Conservation (phyloP, 2,329 filamentous ascomycete genomes). For the Arthrobotrys entomopaga region DNA sequence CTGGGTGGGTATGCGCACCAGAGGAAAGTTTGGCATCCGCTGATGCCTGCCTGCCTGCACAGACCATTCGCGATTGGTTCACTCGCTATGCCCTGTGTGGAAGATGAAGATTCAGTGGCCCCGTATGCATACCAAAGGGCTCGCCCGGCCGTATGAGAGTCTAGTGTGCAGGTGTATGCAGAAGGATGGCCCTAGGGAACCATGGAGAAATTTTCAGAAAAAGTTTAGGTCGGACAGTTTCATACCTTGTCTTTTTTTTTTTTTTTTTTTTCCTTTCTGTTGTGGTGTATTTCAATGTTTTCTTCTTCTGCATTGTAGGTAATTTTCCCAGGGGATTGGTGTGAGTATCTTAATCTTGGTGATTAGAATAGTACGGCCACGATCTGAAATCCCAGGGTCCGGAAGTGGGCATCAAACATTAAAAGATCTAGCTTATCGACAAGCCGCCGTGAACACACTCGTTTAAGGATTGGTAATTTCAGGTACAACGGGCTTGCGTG, state of each 20-base stretch:
- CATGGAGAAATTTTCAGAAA: conserved; percentile 48
- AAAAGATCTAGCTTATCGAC: conserved; percentile 34
- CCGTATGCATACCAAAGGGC: conserved; percentile 43
- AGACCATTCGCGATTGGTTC: conserved; percentile 54
- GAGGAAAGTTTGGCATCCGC: conserved; percentile 55
- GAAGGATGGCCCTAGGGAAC: too few species aligned
- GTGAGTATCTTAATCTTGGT: conserved; percentile 45
- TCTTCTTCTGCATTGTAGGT: conserved; percentile 45
- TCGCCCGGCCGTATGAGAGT: conserved; percentile 28
- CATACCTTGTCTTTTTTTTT: conserved; percentile 50
- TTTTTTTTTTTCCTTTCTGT: too few species aligned
- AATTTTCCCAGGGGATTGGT: conserved; percentile 45
- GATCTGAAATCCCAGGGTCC: conserved; percentile 49
- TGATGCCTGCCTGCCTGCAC: conserved; percentile 55
- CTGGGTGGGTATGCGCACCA: conserved; percentile 46
- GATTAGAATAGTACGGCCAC: conserved; percentile 46
- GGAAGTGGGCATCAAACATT: conserved; percentile 36
- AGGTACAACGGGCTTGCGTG: conserved; percentile 52
- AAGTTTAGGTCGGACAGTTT: conserved; percentile 53
- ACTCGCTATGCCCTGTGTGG: conserved; percentile 13
- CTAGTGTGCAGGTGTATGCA: conserved; percentile 38
- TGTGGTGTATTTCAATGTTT: conserved; percentile 29
- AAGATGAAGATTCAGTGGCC: conserved; percentile 27
- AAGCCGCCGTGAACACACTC: conserved; percentile 23
- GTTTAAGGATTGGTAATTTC: conserved; percentile 50